Conservation (phyloP, 768 basidiomycete species). For the Tylopilus felleus region DNA sequence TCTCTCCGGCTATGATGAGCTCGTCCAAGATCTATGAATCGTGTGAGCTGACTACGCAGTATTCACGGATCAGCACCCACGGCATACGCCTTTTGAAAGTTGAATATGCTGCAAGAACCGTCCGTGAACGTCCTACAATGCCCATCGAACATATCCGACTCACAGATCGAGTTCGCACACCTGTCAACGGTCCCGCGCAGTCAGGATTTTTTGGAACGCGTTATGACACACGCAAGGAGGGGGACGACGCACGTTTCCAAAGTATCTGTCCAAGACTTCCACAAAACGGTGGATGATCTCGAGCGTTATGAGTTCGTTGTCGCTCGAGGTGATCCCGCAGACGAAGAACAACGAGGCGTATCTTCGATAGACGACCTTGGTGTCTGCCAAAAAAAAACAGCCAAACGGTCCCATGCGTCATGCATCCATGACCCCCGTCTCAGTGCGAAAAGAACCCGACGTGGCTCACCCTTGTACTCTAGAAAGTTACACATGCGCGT, state of each 20-base stretch:
- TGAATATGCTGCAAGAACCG: slow-evolving; percentile 75
- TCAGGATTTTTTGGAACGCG: not conserved
- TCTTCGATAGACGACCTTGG: slow-evolving; percentile 90
- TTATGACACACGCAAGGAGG: not conserved
- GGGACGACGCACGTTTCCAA: slow-evolving; percentile 38
- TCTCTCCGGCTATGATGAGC: slow-evolving; percentile 87
- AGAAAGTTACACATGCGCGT: slow-evolving; percentile 95
- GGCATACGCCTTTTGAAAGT: slow-evolving; percentile 94
- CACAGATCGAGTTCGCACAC: slow-evolving; percentile 93
- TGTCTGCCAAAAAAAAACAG: slow-evolving; percentile 40
- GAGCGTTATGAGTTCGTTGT: slow-evolving; percentile 90
- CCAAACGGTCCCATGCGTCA: not conserved
- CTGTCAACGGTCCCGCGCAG: slow-evolving; percentile 33
- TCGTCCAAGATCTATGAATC: slow-evolving; percentile 77
- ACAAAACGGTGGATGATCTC: slow-evolving; percentile 95
- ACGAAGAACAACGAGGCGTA: slow-evolving; percentile 97
- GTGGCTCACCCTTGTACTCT: slow-evolving; percentile 83
- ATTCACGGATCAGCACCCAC: slow-evolving; percentile 38
- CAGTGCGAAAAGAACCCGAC: not conserved
- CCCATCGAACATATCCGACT: slow-evolving; percentile 20
- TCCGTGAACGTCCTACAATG: not conserved
- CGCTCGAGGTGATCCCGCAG: slow-evolving; percentile 72
- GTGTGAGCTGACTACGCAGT: not conserved
- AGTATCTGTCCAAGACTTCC: slow-evolving; percentile 73
- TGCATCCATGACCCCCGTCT: not conserved